phyloP scores from a whole-genome alignment of 345 rosid species.

The Populus pruinosa region DNA sequence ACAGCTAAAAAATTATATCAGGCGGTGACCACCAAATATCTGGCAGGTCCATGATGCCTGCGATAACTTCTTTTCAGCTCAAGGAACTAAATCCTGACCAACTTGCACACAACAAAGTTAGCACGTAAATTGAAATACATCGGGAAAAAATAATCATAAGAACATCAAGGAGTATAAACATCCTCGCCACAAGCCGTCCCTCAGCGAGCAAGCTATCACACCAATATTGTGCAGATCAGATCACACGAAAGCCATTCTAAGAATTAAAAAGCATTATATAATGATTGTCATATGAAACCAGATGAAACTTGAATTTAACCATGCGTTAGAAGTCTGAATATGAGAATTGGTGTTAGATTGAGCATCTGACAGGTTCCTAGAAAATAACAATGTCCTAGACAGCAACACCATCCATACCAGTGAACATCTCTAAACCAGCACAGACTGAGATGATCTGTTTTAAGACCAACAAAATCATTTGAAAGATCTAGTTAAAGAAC shows the following conservation, averaged over 20 bases:
- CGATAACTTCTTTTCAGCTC: slow-evolving; percentile 21
- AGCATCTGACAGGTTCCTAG: not conserved
- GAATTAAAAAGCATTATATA: not conserved
- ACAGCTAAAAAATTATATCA: not conserved
- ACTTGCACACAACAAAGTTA: slow-evolving; percentile 26
- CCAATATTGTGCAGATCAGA: not conserved
- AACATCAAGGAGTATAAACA: not conserved
- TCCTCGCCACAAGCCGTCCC: not conserved
- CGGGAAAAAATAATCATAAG: not conserved
- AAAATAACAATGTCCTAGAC: not conserved
- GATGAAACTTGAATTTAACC: not conserved
- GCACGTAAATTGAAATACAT: slow-evolving; percentile 6
- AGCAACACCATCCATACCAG: not conserved
- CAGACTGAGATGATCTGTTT: not conserved
- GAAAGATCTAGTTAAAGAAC: not conserved
- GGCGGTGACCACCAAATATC: slow-evolving; percentile 12
- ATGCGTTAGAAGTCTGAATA: no score
- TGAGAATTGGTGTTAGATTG: not conserved
- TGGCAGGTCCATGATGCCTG: slow-evolving; percentile 19
- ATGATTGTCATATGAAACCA: not conserved
- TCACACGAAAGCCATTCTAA: not conserved
- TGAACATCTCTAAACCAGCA: not conserved
- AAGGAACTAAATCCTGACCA: slow-evolving; percentile 32
- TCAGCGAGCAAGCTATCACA: not conserved
- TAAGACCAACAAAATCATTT: not conserved